A percentile compares a stretch with the other conserved stretches of the same genome.
These are phyloP conservation scores for Chenopodium album DNA, from an alignment of 148 eudicot genomes.

Conservation along the genomic window DNA sequence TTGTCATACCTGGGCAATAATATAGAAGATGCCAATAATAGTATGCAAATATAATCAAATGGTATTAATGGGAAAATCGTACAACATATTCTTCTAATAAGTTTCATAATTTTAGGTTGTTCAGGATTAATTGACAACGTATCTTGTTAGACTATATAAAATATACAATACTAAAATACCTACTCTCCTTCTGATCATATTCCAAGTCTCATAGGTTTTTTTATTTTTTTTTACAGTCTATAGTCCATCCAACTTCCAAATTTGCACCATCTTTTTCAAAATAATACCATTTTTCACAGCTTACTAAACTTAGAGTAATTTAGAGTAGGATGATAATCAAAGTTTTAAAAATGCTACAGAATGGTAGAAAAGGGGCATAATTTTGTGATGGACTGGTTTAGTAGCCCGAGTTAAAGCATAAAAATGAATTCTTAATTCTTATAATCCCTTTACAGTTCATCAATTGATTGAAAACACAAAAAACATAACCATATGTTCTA, in stretches of 20 bases:
- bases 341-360: neutral
- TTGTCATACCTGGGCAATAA: constrained; percentile 63
- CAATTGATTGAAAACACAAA: too few species aligned
- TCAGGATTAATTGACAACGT: neutral
- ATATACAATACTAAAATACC: neutral
- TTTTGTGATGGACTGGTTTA: too few species aligned
- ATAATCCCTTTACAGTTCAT: neutral
- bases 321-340: neutral
- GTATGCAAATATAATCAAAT: neutral
- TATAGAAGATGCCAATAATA: constrained; percentile 13
- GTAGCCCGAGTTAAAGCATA: neutral
- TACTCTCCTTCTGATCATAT: neutral
- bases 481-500: too few species aligned
- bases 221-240: neutral
- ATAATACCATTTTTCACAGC: neutral
- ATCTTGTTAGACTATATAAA: neutral
- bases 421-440: too few species aligned
- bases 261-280: neutral
- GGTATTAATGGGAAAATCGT: neutral
- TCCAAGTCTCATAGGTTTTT: too few species aligned
- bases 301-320: neutral
- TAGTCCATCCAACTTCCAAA: neutral
- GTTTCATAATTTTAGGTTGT: too few species aligned
- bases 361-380: neutral
- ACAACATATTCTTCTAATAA: too few species aligned